Base-by-base conservation (phyloP, 805 yeast genomes). In the Blastobotrys mokoenaii region DNA sequence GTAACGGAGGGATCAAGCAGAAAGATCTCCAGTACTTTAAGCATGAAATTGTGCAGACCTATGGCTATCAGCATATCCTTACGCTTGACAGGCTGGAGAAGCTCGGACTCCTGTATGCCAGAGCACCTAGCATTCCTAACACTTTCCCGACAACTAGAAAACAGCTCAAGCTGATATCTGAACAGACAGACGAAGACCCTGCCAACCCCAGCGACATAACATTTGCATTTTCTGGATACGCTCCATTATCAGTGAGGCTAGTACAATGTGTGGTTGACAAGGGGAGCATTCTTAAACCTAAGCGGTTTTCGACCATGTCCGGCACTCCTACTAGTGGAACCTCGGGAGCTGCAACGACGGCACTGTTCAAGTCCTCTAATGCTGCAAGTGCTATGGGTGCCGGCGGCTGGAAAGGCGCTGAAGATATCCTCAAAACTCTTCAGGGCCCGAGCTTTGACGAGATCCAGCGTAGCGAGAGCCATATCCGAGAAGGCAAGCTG, bases 181-280 rank as follows among this genome's bases (percentile, higher is more conserved):
- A 63, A 45, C 61, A 64, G 3, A 46, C 44, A 15, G 56, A 46
- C 52, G 61, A 35, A 62, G 27, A 22, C 27, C 51, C 45, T 9
- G 29, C 43, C 11, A 34, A 69, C 43, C 77, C 79, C 29, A 67
- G 67, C 20, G 68, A 67, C 43, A 72, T 79, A 2, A 66, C 80
- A 0, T 83, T 80, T 58, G 79, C 87, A 1, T 78, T 84, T 48
- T 83, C 96, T 3, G 93, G 95, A 0, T 83, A 77, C 27, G 83
- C 87, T 0, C 97, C 98, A 2, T 61, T 90, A 3, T 66, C 77
- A 1, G 71, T 80, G 2, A 70, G 97, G 48, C 55, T 88, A 10
- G 72, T 85, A 2, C 88, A 89, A 63, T 64, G 79, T 16, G 69
- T 83, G n/a, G 77, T 80, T 51, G 74, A 72, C 41, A 65, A 89